Base-by-base conservation (phyloP, 2,329 filamentous ascomycete genomes). In the Harringtonia lauricola region DNA sequence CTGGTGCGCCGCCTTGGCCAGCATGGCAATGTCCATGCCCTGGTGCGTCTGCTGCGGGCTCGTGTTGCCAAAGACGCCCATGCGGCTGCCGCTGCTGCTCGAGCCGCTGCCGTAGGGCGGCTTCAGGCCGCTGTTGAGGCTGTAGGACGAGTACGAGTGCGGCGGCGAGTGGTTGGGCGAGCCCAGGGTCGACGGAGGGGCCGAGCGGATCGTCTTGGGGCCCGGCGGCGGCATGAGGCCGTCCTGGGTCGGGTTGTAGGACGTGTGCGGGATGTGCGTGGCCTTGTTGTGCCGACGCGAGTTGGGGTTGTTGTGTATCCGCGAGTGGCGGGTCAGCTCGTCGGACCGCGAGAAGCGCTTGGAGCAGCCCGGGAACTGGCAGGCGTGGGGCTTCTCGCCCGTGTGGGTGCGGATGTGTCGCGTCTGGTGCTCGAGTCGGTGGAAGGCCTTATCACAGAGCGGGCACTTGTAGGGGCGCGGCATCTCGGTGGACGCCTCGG, bases 271-370 rank as follows among this genome's bases (percentile, higher is more conserved):
- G 44, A 70, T 64, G 28, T 56, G 54, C 53, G 74, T 70, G 24
- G 64, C 79, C 71, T 95, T 95, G 72, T 94, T 94, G 52, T 87
- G 89, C 59, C 90, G 74, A 59, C 92, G 76, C 46, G 89, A 95
- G 72, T 96, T 96, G 47, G 92, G 90, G 67, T 96, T 98, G 78
- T 86, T 95, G 76, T 98, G 90, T 68, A 98, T 98, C 62, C 90
- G 79, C 61, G 90, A 95, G 67, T 98, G 90, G 49, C 90, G 82
- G 49, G 92, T 98, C 54, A 98, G 74, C 67, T 98, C 90, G 60
- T 98, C 90, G 13, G 90, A 95, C 51, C 90, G 82, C 51, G 86
- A 94, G 70, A 98, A 94, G 57, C 90, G 86, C 69, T 96, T 96
- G 55, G 86, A 90, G 78, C 90, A 96, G 55, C 89, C 88, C 4